Base-by-base conservation (phyloP, 352 stramenopile genomes). In the Phytophthora capsici region DNA sequence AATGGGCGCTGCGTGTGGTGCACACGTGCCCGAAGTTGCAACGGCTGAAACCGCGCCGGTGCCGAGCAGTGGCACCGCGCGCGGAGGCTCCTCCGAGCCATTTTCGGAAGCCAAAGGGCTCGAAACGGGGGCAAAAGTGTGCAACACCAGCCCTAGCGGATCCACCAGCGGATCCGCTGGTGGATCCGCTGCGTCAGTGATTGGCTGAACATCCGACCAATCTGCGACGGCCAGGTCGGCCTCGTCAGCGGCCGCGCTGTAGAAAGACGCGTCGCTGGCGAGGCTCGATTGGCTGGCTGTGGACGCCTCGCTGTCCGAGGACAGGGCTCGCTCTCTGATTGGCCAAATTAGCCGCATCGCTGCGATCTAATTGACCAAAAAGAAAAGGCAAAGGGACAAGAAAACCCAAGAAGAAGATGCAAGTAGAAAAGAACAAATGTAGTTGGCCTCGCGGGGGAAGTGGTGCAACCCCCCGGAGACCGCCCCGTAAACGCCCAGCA, bases 251-350 rank as follows among this genome's bases (percentile, higher is more conserved):
- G 8, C 2, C 36, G 52, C 52, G 40, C 14, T 36, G 25, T 60
- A 51, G 6, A 60, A 60, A 23, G 52, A 60, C 52, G 17, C 52
- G 13, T 60, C 40, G 40, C 34, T 67, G 58, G 14, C 57, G 17
- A 57, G 57, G 12, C 47, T 58, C 2, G 57, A 65, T 12, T 53
- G 47, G 23, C 46, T 65, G 47, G 46, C 47, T 25, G 47, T 66
- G 12, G 57, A 65, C 14, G n/a, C 14, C 36, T 65, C 47, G 26
- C 47, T 58, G 26, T 66, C 47, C 2, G 22, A 14, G 6, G 57
- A 66, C 47, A 14, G 16, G 0, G 40, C 20, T 13, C 48, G 57
- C 5, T 59, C 48, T 14, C 57, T 22, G 10, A 52, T 36, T 46
- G 30, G 28, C 37, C 57, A 66, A 25, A 47, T 58, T 13, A 63